These are phyloP conservation scores for Prunus dulcis DNA, from an alignment of 306 rosid species.

Conservation along the genomic window DNA sequence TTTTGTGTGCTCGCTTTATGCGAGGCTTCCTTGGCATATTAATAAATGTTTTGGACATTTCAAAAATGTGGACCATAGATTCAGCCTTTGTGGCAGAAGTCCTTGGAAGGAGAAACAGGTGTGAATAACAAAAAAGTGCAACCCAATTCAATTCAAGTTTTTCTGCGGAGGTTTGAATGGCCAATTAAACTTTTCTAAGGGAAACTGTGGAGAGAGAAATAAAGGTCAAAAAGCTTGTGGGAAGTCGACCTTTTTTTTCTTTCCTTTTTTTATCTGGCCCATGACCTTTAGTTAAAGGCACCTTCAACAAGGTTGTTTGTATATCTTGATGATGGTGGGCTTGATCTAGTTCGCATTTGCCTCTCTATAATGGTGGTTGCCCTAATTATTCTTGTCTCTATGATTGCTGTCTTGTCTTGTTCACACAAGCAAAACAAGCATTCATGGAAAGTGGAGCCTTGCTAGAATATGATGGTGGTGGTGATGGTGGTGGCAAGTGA, in stretches of 20 bases:
- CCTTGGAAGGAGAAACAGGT: no score
- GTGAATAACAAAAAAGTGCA: no score
- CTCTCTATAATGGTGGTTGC: background rate
- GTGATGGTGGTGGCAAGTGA: background rate
- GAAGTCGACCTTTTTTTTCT: background rate
- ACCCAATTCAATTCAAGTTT: no score
- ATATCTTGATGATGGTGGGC: background rate
- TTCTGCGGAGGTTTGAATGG: background rate
- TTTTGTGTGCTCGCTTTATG: background rate
- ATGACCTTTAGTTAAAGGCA: background rate
- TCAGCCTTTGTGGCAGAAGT: no score
- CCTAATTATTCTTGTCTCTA: background rate
- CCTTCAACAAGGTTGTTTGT: background rate
- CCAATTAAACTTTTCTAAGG: background rate
- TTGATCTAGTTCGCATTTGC: background rate
- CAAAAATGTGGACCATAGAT: background rate
- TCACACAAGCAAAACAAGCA: background rate
- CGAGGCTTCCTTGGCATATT: background rate
- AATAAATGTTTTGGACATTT: background rate
- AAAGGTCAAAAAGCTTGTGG: background rate
- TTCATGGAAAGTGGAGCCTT: constrained; percentile 4
- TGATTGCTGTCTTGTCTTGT: background rate
- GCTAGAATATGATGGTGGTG: background rate
- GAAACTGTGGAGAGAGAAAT: background rate
- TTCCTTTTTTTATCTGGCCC: no score